These are phyloP conservation scores for Teunomyces kruisii DNA, from an alignment of 805 yeast genomes.

Conservation along the genomic window DNA sequence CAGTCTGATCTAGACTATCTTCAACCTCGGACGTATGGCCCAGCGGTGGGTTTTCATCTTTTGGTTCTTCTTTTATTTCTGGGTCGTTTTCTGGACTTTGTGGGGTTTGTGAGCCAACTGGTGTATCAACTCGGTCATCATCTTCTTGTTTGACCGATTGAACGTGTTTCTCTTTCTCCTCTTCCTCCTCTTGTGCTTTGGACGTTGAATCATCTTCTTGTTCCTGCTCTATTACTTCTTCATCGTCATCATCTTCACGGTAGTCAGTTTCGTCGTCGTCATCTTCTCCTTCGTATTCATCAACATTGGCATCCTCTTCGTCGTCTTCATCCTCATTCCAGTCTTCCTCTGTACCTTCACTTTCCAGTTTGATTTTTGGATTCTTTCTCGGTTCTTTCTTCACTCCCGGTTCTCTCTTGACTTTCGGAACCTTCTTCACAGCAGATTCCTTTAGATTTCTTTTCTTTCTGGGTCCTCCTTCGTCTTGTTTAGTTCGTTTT, in stretches of 20 bases:
- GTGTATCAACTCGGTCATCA: background rate
- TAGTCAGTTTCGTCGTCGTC: constrained; percentile 10
- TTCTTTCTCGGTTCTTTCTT: constrained; percentile 7
- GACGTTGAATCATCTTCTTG: background rate
- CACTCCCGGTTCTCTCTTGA: constrained; percentile 9
- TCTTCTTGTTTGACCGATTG: constrained; percentile 4
- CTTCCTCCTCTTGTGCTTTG: too few relatives aligned
- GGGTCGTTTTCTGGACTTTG: background rate
- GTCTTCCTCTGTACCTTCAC: constrained; percentile 14
- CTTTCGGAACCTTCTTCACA: constrained; percentile 9
- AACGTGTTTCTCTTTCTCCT: background rate
- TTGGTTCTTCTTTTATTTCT: background rate
- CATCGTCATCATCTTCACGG: constrained; percentile 5
- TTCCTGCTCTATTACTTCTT: background rate
- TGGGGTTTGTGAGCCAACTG: background rate
- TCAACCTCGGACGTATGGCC: constrained; percentile 7
- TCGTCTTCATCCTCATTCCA: constrained; percentile 8
- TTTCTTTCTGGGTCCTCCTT: constrained; percentile 8
- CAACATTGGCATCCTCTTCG: background rate
- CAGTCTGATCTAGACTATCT: constrained; percentile 5
- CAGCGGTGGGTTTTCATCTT: constrained; percentile 2
- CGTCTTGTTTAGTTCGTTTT: constrained; percentile 15
- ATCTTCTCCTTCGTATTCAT: constrained; percentile 6
- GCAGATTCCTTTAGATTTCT: constrained; percentile 5
- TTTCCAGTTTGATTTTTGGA: constrained; percentile 6